Percentiles rank a stretch among this genome's conserved stretches.
Conservation (phyloP, 768 basidiomycete genomes). For the Lactifluus volemus region DNA sequence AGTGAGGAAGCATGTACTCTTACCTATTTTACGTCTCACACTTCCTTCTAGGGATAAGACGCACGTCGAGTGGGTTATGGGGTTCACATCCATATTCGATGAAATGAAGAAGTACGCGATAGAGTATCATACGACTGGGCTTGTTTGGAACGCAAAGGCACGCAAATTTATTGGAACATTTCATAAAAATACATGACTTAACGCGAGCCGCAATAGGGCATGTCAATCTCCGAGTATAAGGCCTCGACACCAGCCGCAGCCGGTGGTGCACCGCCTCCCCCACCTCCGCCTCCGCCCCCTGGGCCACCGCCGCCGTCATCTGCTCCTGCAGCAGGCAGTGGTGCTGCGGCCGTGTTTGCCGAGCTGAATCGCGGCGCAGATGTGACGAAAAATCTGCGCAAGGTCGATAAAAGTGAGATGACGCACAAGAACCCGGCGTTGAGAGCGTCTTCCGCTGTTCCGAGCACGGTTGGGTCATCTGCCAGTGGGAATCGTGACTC, state of each 20-base stretch:
- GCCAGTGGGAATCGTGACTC: slow-evolving; percentile 2
- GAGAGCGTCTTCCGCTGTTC: slow-evolving; percentile 46
- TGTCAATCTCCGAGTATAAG: slow-evolving; percentile 47
- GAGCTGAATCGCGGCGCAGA: slow-evolving; percentile 84
- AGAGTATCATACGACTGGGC: slow-evolving; percentile 78
- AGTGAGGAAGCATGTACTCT: slow-evolving; percentile 41
- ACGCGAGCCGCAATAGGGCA: slow-evolving; percentile 35
- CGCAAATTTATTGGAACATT: neutral
- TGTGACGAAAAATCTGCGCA: slow-evolving; percentile 84
- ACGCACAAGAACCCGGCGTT: slow-evolving; percentile 97
- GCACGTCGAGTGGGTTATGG: slow-evolving; percentile 83
- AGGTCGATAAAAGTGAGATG: slow-evolving; percentile 95
- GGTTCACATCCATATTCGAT: slow-evolving; percentile 62
- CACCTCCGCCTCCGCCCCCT: slow-evolving; percentile 31
- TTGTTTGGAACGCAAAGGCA: slow-evolving; percentile 84
- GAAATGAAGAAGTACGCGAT: slow-evolving; percentile 74
- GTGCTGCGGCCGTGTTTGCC: slow-evolving; percentile 78
- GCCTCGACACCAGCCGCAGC: slow-evolving; percentile 29
- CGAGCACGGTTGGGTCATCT: slow-evolving; percentile 26
- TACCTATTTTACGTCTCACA: neutral
- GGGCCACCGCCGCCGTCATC: slow-evolving; percentile 31
- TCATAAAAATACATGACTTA: neutral
- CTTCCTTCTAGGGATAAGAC: slow-evolving; percentile 56
- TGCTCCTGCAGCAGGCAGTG: slow-evolving; percentile 35
- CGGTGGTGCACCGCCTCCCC: slow-evolving; percentile 41